These are phyloP conservation scores for Annulohypoxylon truncatum DNA, from an alignment of 2,329 filamentous ascomycete species.

Conservation along the genomic window DNA sequence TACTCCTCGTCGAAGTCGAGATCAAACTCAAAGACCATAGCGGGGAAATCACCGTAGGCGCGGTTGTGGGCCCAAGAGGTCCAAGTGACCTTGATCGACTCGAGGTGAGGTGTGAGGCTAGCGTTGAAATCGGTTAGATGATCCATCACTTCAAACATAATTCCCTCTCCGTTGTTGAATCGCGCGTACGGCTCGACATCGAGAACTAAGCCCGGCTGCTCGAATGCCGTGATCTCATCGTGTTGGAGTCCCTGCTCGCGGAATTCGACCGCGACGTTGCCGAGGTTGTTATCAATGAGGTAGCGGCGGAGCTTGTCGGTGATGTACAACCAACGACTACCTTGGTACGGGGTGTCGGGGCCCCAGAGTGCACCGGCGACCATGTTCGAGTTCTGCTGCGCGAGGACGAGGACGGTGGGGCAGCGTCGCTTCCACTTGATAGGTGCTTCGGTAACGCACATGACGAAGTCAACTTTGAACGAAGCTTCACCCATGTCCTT, in stretches of 20 bases:
- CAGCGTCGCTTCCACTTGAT: not conserved
- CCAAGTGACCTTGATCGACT: not conserved
- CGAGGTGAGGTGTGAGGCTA: not conserved
- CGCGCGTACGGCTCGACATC: not conserved
- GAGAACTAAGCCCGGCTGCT: not conserved
- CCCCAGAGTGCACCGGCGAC: not conserved
- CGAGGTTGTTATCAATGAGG: not conserved
- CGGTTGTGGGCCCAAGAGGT: not conserved
- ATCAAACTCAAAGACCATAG: not conserved
- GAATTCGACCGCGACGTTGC: not conserved
- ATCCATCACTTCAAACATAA: not conserved
- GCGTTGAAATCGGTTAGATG: not conserved
- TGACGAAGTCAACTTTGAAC: not conserved
- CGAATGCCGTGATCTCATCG: not conserved
- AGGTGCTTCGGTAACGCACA: not conserved
- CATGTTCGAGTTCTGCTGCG: not conserved
- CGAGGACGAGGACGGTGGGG: not conserved
- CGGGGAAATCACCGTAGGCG: not conserved
- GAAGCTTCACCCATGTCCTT: not conserved
- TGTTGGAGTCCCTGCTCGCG: not conserved
- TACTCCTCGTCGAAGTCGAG: not conserved
- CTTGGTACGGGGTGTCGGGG: not conserved
- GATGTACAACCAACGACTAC: conserved; percentile 18
- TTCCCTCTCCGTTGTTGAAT: not conserved
- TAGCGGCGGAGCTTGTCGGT: conserved; percentile 2